Percentiles rank a stretch among this genome's conserved stretches.
phyloP scores from a whole-genome alignment of 2,329 filamentous ascomycete genomes.

The Microcyclospora pomicola region DNA sequence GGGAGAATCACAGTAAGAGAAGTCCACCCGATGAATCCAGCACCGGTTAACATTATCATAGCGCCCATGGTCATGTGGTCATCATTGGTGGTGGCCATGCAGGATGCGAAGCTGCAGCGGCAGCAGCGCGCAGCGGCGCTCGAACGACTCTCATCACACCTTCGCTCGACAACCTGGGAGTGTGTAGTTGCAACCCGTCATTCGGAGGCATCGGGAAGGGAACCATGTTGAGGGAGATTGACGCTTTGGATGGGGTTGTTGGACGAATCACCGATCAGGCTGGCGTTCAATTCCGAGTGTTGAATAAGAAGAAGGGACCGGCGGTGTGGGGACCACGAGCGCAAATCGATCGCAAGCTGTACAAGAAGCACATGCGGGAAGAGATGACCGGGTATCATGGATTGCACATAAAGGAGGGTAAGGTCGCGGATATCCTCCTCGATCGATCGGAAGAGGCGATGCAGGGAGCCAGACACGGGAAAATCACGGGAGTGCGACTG shows the following conservation, averaged over 20 bases:
- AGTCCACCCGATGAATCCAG: conserved; percentile 14
- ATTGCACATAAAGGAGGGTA: conserved; percentile 68
- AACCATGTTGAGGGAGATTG: conserved; percentile 87
- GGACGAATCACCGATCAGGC: conserved; percentile 85
- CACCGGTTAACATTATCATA: neutral
- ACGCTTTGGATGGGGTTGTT: conserved; percentile 82
- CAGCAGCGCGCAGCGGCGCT: conserved; percentile 76
- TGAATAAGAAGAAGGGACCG: conserved; percentile 82
- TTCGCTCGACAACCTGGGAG: conserved; percentile 73
- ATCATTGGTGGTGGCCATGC: conserved; percentile 95
- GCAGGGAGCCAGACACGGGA: conserved; percentile 45
- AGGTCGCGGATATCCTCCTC: conserved; percentile 81
- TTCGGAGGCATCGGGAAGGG: conserved; percentile 98
- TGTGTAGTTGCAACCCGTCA: conserved; percentile 92
- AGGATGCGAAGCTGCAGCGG: conserved; percentile 83
- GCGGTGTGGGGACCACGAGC: conserved; percentile 95
- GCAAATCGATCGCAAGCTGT: conserved; percentile 84
- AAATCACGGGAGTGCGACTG: conserved; percentile 70
- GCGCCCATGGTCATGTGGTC: conserved; percentile 52
- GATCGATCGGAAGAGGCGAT: conserved; percentile 37
- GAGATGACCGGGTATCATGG: conserved; percentile 69
- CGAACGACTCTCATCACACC: conserved; percentile 84
- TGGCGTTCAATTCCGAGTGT: conserved; percentile 79
- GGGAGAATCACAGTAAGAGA: conserved; percentile 12
- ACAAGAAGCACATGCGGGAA: conserved; percentile 79